Evolutionary conservation across 108 stramenopile genomes (phyloP), one percentile per base, ranked within the genome.

Genomic region (Cyclotella sp.): DNA sequence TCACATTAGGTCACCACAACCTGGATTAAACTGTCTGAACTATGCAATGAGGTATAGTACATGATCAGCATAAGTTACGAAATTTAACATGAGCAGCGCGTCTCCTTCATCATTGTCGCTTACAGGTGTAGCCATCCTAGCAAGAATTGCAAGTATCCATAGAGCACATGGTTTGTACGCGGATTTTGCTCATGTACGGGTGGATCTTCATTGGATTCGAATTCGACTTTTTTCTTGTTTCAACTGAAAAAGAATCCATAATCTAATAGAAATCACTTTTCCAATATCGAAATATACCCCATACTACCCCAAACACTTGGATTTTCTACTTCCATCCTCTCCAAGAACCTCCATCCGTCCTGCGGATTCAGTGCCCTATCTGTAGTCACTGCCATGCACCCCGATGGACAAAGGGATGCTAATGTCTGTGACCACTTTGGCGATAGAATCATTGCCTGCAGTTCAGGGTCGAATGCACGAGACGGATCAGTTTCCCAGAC

Each of bases 321-420:
- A 89, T 93, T 93, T 3, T 87, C 85, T n/a, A 93, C 93, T 21
- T 93, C 89, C 46, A 93, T 68, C 16, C 83, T 78, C 65, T 90
- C 88, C 44, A 89, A 16, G 26, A 90, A 67, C 52, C 82, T 78
- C 93, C 93, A 93, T 54, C 88, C 90, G 75, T 86, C 74, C 0
- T 58, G 26, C 8, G 92, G 92, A 78, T 91, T 78, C 44, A 91
- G 70, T 18, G 82, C 85, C 21, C 90, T 72, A 82, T 93, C 93
- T 4, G 90, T 93, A 0, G 93, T 93, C n/a, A 93, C 75, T 9
- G 72, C 89, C n/a, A 93, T 66, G 45, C 85, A 84, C 1, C 90
- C 90, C 21, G 66, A 45, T 18, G 34, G 57, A 76, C 93, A 91
- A 6, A 55, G 24, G 15, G 75, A 29, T n/a, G 84, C 72, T 53